Evolutionary conservation across 176 grass and related monocot genomes (phyloP).

Genomic region (Typha latifolia): DNA sequence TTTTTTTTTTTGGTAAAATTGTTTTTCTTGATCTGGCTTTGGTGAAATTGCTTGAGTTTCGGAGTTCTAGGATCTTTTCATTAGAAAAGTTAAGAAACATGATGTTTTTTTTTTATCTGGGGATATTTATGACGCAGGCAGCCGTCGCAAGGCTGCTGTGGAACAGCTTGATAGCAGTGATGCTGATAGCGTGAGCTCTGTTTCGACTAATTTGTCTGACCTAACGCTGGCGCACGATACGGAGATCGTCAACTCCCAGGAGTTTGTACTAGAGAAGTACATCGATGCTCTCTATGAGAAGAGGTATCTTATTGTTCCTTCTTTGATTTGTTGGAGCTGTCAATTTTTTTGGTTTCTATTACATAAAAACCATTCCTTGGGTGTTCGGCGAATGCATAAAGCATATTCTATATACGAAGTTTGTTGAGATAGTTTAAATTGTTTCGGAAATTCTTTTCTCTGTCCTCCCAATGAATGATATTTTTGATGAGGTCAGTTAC

Average conservation of each 20-base stretch:
- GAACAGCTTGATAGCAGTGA: conserved; percentile 87
- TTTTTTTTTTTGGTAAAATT: too few species aligned
- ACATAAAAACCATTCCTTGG: not conserved
- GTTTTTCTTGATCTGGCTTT: too few species aligned
- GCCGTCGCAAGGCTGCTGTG: conserved; percentile 27
- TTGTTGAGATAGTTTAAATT: not conserved
- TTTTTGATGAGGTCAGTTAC: not conserved
- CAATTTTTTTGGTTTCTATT: not conserved
- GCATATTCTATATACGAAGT: not conserved
- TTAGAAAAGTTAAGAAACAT: too few species aligned
- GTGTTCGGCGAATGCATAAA: not conserved
- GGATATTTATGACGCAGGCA: conserved; percentile 11
- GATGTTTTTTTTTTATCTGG: not conserved
- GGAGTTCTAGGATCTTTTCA: too few species aligned
- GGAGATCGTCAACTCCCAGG: conserved; percentile 61
- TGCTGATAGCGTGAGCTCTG: conserved; percentile 71
- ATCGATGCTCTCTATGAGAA: conserved; percentile 93
- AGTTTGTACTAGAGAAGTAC: conserved; percentile 74
- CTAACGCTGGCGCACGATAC: conserved; percentile 48
- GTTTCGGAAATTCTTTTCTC: not conserved
- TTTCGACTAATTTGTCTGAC: conserved; percentile 36
- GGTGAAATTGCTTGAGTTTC: too few species aligned
- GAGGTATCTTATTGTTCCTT: conserved; percentile 33
- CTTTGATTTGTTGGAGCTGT: not conserved
- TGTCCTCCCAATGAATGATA: not conserved